Conservation (phyloP, 768 basidiomycete species). For the Pluteus cervinus region DNA sequence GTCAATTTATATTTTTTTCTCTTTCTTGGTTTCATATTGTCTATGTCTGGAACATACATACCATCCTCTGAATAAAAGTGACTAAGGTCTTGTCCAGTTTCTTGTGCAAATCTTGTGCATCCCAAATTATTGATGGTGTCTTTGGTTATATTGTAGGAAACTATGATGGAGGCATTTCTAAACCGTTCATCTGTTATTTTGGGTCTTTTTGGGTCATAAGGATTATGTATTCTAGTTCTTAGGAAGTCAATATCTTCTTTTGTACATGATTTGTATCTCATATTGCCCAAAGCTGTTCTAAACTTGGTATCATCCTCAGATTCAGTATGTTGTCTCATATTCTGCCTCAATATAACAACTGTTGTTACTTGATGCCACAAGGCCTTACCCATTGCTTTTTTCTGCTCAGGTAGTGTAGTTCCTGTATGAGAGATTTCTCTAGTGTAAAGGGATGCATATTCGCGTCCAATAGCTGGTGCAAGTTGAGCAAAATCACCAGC, state of each 20-base stretch:
- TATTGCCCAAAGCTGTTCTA: too few relatives aligned
- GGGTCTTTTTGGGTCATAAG: constrained; percentile 2
- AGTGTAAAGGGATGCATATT: constrained; percentile 16
- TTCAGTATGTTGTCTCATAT: constrained; percentile 25
- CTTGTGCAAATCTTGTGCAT: constrained; percentile 20
- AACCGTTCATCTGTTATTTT: constrained; percentile 13
- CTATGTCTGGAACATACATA: constrained; percentile 18
- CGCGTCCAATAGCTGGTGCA: constrained; percentile 24
- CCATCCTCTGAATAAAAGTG: constrained; percentile 17
- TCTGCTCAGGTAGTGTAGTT: too few relatives aligned
- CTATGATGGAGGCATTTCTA: constrained; percentile 27
- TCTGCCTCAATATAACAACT: constrained; percentile 27
- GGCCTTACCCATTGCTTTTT: constrained; percentile 18
- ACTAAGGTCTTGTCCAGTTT: constrained; percentile 14
- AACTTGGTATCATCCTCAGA: constrained; percentile 19
- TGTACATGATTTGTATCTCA: constrained; percentile 27
- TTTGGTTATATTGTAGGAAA: constrained; percentile 19
- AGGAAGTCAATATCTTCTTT: constrained; percentile 24
- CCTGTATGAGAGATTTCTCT: too few relatives aligned
- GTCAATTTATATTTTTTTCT: too few relatives aligned
- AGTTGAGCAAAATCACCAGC: constrained; percentile 44
- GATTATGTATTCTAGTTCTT: constrained; percentile 11
- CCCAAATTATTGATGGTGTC: constrained; percentile 26
- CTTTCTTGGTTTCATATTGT: too few relatives aligned
- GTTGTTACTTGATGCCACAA: constrained; percentile 26